A percentile compares a stretch with the other conserved stretches of the same genome.
These are phyloP conservation scores for Vitellaria paradoxa DNA, from an alignment of 179 eudicot species.

Conservation along the genomic window DNA sequence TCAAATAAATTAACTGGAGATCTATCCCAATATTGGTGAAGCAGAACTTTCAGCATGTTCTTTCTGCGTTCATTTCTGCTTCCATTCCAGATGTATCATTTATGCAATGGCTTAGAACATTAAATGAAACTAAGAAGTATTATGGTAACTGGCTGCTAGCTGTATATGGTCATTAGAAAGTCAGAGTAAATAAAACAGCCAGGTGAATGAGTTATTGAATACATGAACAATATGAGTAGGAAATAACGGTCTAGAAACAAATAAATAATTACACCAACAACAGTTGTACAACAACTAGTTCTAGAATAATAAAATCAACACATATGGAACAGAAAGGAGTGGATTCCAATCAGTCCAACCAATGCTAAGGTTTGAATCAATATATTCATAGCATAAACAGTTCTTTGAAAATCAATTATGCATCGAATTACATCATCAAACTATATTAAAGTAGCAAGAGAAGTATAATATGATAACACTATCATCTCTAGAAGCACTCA, in stretches of 20 bases:
- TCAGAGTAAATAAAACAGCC: neutral
- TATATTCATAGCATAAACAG: neutral
- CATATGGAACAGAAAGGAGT: neutral
- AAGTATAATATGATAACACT: neutral
- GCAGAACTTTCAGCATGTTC: neutral
- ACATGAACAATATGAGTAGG: neutral
- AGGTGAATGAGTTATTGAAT: neutral
- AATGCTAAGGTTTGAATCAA: neutral
- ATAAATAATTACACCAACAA: neutral
- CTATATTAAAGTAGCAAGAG: neutral
- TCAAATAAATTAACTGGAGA: neutral
- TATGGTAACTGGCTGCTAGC: neutral
- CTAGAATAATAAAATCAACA: neutral
- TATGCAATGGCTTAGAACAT: neutral
- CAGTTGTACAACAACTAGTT: too few relatives aligned
- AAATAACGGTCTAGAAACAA: neutral
- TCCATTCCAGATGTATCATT: neutral
- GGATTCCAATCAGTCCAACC: neutral
- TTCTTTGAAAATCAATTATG: neutral
- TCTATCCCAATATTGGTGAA: neutral
- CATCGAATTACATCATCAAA: slow-evolving; percentile 5
- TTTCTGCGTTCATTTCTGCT: neutral
- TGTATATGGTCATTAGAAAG: neutral
- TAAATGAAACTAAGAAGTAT: neutral
- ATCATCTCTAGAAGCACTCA: slow-evolving; percentile 9